Evolutionary conservation across 345 rosid species (phyloP), one percentile per base, ranked within the genome.

Genomic region (Citrus sp.): DNA sequence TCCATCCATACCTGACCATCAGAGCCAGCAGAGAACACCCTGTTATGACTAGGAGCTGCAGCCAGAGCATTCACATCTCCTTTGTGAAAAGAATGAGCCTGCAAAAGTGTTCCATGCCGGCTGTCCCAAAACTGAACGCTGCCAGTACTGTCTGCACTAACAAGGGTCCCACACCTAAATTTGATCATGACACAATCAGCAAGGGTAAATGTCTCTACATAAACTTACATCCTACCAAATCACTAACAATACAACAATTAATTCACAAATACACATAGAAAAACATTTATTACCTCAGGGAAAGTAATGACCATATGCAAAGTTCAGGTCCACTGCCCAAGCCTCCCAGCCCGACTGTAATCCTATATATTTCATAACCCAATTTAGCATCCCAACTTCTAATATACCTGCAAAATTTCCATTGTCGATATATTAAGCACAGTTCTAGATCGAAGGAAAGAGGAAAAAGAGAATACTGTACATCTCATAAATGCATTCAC

Each of bases 61-160:
- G 96, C 96, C 73, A 95, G 88, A 59, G 97, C 78, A 84, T 93
- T 89, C 68, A 85, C 98, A 84, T 91, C 96, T 84, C 98, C 98
- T 85, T 92, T 93, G 86, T 95, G 99, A 51, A 77, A 80, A 68
- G 97, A 84, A 85, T 91, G 96, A 4, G 89, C 87, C 87, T 93
- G 95, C 84, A 92, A 72, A 82, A 91, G 93, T 21, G 96, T 95
- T 79, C 99, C 99, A 83, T 89, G 91, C 70, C 78, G 83, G 76
- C 93, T 87, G 75, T 93, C 94, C 99, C 98, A 95, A 84, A 95
- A 95, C 70, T 95, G 97, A 82, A 95, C 98, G 83, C 86, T 87
- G 55, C 99, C 98, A n/a, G 81, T 79, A 86, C 98, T 92, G 84
- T 93, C 97, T 66, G 92, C 99, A 89, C 99, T 93, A 71, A 93